A percentile compares a stretch with the other conserved stretches of the same genome.
Evolutionary conservation across 108 stramenopile species (phyloP).

Genomic region (Fragilariopsis cylindrus): DNA sequence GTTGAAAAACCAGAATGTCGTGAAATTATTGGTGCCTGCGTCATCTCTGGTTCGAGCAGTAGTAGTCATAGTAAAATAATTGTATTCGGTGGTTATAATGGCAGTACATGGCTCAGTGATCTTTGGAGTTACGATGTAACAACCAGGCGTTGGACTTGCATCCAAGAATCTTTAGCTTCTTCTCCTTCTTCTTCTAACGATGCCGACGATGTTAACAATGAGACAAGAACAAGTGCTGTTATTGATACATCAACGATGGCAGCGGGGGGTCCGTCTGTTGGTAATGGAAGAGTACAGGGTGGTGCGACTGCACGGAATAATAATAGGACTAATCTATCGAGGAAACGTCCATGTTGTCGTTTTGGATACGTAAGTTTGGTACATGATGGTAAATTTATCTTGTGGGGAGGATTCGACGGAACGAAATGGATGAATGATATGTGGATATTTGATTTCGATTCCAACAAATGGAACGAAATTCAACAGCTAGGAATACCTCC

Average conservation of each 20-base stretch:
- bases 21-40: conserved; percentile 86
- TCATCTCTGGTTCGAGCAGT: conserved; percentile 50
- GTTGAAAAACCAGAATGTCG: conserved; percentile 77
- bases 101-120: conserved; percentile 88
- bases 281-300: not conserved
- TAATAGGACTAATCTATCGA: conserved; percentile 22
- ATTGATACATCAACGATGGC: not conserved
- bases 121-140: conserved; percentile 90
- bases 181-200: not conserved
- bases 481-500: conserved; percentile 57
- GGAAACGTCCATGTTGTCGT: conserved; percentile 67
- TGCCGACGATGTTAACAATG: not conserved
- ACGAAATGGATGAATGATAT: conserved; percentile 85
- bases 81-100: conserved; percentile 90
- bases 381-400: conserved; percentile 83
- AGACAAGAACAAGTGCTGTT: not conserved
- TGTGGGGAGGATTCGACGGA: conserved; percentile 94
- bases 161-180: conserved; percentile 73
- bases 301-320: not conserved
- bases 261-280: not conserved
- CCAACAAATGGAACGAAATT: conserved; percentile 73
- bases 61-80: conserved; percentile 46
- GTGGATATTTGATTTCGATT: conserved; percentile 79
- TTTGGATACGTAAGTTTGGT: conserved; percentile 93
- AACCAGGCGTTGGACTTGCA: conserved; percentile 64